Evolutionary conservation across 768 basidiomycete species (phyloP).

Genomic region (Mrakia hoshinonis): DNA sequence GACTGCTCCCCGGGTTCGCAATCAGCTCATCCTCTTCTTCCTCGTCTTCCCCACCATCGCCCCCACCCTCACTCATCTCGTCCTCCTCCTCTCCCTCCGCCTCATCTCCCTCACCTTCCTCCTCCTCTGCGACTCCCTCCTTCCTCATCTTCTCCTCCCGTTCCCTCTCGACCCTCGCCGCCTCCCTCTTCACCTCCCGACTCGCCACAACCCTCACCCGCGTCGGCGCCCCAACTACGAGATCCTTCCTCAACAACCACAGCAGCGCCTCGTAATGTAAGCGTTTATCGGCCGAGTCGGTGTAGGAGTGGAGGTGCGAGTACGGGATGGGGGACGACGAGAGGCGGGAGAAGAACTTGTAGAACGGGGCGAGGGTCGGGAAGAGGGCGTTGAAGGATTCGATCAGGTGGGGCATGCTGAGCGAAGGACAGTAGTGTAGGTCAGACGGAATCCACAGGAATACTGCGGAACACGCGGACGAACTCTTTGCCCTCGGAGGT

Average conservation of each 20-base stretch:
- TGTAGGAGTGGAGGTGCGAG: conserved; percentile 49
- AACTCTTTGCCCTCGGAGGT: conserved; percentile 33
- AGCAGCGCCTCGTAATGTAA: conserved; percentile 72
- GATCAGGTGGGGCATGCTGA: conserved; percentile 51
- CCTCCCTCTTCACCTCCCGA: conserved; percentile 57
- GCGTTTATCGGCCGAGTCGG: conserved; percentile 49
- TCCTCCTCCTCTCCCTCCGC: conserved; percentile 73
- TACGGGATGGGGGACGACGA: conserved; percentile 72
- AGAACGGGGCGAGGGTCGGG: conserved; percentile 58
- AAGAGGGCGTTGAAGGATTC: conserved; percentile 58
- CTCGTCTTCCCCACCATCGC: neutral
- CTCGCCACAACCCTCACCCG: conserved; percentile 76
- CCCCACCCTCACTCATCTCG: conserved; percentile 43
- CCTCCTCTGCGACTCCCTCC: too few species aligned
- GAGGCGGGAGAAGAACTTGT: conserved; percentile 63
- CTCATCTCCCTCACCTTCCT: conserved; percentile 49
- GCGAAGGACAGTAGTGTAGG: conserved; percentile 19
- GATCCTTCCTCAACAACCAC: conserved; percentile 68
- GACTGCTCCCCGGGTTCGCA: neutral
- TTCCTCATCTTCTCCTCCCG: conserved; percentile 44
- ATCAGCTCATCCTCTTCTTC: conserved; percentile 19
- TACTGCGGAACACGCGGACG: neutral
- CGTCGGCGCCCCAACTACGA: conserved; percentile 75
- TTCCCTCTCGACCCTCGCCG: conserved; percentile 6
- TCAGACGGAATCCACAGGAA: conserved; percentile 33